Conservation (phyloP, 2,329 filamentous ascomycete species). For the Paecilomyces sp. region DNA sequence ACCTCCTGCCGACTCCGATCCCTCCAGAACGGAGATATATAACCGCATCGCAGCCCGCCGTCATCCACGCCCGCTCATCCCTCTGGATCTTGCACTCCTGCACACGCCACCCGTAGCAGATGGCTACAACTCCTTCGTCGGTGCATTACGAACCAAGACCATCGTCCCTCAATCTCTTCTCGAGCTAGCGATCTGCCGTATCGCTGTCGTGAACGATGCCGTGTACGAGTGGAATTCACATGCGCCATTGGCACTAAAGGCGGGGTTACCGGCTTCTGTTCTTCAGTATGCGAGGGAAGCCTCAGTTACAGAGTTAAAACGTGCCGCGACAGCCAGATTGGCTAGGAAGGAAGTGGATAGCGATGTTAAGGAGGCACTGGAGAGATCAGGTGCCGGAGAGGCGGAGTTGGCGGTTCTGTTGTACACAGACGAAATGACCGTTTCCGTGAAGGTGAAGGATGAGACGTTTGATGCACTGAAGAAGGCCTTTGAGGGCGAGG, state of each 20-base stretch:
- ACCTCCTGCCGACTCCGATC: slow-evolving; percentile 10
- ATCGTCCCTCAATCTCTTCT: slow-evolving; percentile 46
- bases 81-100: slow-evolving; percentile 68
- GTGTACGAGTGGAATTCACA: slow-evolving; percentile 84
- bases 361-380: slow-evolving; percentile 33
- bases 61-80: slow-evolving; percentile 60
- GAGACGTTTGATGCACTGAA: slow-evolving; percentile 55
- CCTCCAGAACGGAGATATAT: slow-evolving; percentile 44
- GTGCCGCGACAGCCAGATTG: neutral
- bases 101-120: slow-evolving; percentile 68
- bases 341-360: slow-evolving; percentile 34
- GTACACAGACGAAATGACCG: slow-evolving; percentile 79
- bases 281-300: slow-evolving; percentile 50
- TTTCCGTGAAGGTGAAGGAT: slow-evolving; percentile 61
- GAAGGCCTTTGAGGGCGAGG: slow-evolving; percentile 40
- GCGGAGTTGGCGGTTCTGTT: slow-evolving; percentile 61
- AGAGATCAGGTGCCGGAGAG: slow-evolving; percentile 40
- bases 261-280: slow-evolving; percentile 23
- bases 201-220: slow-evolving; percentile 70
- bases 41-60: slow-evolving; percentile 59
- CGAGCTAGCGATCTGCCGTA: slow-evolving; percentile 72
- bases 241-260: slow-evolving; percentile 53
- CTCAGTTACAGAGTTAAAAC: slow-evolving; percentile 22
- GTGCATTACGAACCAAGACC: slow-evolving; percentile 47
- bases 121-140: slow-evolving; percentile 56